Evolutionary conservation across 495 filamentous ascomycete species (phyloP).

Genomic region (Evernia prunastri): DNA sequence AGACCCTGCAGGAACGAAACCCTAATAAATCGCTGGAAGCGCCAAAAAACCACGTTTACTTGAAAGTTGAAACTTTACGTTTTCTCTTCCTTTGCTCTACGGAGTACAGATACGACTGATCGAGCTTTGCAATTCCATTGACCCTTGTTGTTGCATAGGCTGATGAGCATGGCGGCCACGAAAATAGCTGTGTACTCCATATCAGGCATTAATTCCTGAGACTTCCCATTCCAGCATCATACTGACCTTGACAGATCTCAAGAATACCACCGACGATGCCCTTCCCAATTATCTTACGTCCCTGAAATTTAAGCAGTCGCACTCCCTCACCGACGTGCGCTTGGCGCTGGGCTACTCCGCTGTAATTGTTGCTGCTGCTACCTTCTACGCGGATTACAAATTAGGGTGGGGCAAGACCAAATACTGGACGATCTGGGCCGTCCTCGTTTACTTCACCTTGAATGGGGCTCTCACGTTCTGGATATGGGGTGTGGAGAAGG

Average conservation of each 20-base stretch:
- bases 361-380: conserved; percentile 68
- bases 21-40: not conserved
- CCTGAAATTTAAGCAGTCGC: conserved; percentile 72
- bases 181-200: conserved; percentile 65
- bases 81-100: not conserved
- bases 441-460: conserved; percentile 69
- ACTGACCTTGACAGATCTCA: conserved; percentile 62
- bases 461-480: conserved; percentile 77
- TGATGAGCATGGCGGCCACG: conserved; percentile 34
- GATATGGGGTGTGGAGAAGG: conserved; percentile 80
- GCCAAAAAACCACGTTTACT: conserved; percentile 8
- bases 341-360: conserved; percentile 77
- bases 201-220: conserved; percentile 42
- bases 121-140: too few species aligned
- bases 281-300: conserved; percentile 85
- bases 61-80: not conserved
- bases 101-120: too few species aligned
- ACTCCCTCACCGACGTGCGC: conserved; percentile 74
- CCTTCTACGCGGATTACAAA: conserved; percentile 87
- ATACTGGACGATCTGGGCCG: conserved; percentile 59
- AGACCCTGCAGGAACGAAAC: not conserved
- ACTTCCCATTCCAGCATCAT: not conserved
- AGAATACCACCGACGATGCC: conserved; percentile 92
- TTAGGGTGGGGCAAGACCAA: conserved; percentile 82
- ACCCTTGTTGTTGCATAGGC: not conserved